These are phyloP conservation scores for Tephrocybe rancida DNA, from an alignment of 768 basidiomycete species.

Conservation along the genomic window DNA sequence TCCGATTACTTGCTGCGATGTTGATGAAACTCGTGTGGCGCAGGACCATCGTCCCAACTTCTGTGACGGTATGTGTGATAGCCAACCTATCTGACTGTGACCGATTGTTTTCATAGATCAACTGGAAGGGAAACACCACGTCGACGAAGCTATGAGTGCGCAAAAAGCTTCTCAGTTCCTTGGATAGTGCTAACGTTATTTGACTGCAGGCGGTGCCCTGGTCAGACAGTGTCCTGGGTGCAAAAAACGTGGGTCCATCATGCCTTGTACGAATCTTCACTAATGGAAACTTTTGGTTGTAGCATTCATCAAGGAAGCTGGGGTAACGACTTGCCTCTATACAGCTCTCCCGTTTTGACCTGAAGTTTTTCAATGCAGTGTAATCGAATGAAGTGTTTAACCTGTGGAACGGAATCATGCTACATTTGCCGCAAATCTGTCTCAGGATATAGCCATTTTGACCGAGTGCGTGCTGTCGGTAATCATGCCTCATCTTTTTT, in stretches of 20 bases:
- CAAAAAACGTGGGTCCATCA: constrained; percentile 57
- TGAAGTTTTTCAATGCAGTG: constrained; percentile 50
- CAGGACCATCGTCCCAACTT: constrained; percentile 82
- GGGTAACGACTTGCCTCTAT: constrained; percentile 46
- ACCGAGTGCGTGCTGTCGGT: constrained; percentile 37
- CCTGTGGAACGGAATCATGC: constrained; percentile 76
- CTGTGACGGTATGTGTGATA: constrained; percentile 60
- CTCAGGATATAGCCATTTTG: constrained; percentile 77
- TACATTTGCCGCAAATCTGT: constrained; percentile 82
- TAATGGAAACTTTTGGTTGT: neutral
- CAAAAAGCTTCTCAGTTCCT: constrained; percentile 2
- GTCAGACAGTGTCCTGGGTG: constrained; percentile 91
- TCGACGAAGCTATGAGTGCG: constrained; percentile 95
- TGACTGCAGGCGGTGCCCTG: constrained; percentile 72
- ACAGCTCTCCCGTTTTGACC: neutral
- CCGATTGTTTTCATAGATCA: neutral
- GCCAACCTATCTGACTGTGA: neutral
- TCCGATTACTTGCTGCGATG: neutral
- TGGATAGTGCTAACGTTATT: constrained; percentile 6
- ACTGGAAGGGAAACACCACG: constrained; percentile 61
- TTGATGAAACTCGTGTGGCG: neutral
- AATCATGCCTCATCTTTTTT: neutral
- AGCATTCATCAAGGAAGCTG: constrained; percentile 82
- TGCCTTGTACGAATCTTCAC: no score
- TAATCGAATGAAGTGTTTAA: constrained; percentile 88